Evolutionary conservation across 192 early-diverging fungal species (phyloP).

Genomic region (Podila clonocystis): DNA sequence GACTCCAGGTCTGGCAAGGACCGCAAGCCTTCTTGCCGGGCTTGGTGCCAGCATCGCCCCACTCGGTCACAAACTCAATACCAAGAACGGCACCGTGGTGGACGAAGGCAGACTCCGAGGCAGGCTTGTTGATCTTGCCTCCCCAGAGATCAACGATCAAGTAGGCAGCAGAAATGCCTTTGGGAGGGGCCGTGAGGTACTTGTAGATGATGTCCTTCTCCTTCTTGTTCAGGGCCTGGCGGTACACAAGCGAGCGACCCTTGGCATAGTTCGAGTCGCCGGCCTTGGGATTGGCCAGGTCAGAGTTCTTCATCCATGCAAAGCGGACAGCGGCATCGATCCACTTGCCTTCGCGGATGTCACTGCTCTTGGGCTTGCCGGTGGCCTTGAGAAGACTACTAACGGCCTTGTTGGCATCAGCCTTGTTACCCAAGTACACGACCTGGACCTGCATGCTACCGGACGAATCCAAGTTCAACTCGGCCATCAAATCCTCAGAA

Average conservation of each 20-base stretch:
- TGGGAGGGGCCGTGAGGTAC: constrained; percentile 16
- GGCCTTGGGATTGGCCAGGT: constrained; percentile 2
- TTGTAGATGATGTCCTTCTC: constrained; percentile 34
- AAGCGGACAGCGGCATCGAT: constrained; percentile 45
- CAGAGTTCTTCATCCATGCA: constrained; percentile 6
- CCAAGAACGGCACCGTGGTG: constrained; percentile 44
- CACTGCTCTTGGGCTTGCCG: constrained; percentile 7
- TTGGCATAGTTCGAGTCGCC: constrained; percentile 39
- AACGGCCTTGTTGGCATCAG: constrained; percentile 13
- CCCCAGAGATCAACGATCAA: constrained; percentile 56
- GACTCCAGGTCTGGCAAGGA: constrained; percentile 36
- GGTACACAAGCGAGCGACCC: constrained; percentile 45
- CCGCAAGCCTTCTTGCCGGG: constrained; percentile 36
- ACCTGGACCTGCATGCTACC: constrained; percentile 27
- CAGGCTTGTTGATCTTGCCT: constrained; percentile 19
- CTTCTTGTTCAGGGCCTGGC: constrained; percentile 17
- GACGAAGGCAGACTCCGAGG: constrained; percentile 35
- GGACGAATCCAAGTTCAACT: constrained; percentile 35
- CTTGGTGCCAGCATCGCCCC: constrained; percentile 30
- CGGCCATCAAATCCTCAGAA: constrained; percentile 40
- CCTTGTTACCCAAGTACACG: constrained; percentile 41
- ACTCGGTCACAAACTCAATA: constrained; percentile 52
- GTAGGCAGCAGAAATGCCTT: constrained; percentile 25
- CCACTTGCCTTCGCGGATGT: constrained; percentile 24
- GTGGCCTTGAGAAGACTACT: constrained; percentile 18